A percentile compares a stretch with the other conserved stretches of the same genome.
Evolutionary conservation across 768 basidiomycete genomes (phyloP).

Genomic region (Lanmaoa pseudosensibilis): DNA sequence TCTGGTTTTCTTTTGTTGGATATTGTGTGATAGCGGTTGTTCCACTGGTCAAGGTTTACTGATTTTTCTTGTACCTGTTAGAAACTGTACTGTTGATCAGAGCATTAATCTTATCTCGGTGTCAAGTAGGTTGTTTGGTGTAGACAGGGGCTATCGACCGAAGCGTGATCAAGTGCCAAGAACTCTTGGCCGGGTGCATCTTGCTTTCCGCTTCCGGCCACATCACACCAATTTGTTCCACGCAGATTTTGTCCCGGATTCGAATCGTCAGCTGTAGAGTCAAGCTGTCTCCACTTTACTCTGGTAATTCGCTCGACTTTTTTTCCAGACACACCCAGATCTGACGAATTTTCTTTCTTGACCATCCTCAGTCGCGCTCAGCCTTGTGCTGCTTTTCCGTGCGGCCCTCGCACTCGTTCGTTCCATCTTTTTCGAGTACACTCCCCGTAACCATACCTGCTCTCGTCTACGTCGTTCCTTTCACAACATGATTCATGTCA

Average conservation of each 20-base stretch:
- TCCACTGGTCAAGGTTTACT: constrained; percentile 3
- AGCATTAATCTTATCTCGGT: neutral
- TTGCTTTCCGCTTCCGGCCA: constrained; percentile 14
- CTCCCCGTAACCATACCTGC: neutral
- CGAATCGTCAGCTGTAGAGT: constrained; percentile 8
- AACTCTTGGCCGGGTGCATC: too few species aligned
- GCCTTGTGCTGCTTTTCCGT: constrained; percentile 36
- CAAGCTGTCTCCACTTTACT: constrained; percentile 33
- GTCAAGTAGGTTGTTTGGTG: neutral
- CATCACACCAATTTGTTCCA: neutral
- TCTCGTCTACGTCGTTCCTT: constrained; percentile 12
- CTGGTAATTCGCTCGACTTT: constrained; percentile 17
- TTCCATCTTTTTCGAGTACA: constrained; percentile 5
- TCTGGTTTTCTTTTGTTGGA: constrained; percentile 9
- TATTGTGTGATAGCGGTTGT: constrained; percentile 6
- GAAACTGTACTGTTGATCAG: constrained; percentile 4
- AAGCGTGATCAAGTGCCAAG: neutral
- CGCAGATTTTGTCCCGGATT: constrained; percentile 1
- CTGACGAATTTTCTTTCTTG: constrained; percentile 1
- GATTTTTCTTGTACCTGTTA: constrained; percentile 13
- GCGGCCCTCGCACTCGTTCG: constrained; percentile 22
- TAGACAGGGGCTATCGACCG: neutral
- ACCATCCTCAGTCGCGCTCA: constrained; percentile 25
- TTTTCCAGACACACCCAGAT: neutral
- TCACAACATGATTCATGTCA: constrained; percentile 43